Conservation (phyloP, 2,329 filamentous ascomycete genomes). For the Epichloe hybrida region DNA sequence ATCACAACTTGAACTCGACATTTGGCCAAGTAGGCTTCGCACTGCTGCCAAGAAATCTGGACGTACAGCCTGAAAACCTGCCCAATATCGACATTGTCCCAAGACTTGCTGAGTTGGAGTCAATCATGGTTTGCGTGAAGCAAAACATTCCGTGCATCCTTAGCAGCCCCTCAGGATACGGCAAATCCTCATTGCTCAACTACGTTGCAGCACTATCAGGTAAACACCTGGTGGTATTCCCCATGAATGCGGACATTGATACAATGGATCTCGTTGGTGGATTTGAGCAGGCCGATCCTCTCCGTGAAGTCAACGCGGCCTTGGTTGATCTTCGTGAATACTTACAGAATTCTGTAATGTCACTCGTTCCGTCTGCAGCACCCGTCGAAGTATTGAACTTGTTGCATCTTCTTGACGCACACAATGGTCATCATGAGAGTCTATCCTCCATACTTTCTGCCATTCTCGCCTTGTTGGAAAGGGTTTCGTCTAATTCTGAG, state of each 20-base stretch:
- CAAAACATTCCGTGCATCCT: constrained; percentile 82
- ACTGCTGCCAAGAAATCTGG: constrained; percentile 46
- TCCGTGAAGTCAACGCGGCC: constrained; percentile 52
- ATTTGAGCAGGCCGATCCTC: constrained; percentile 84
- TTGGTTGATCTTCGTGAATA: constrained; percentile 36
- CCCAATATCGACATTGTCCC: constrained; percentile 36
- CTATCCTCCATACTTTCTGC: constrained; percentile 24
- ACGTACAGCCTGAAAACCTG: constrained; percentile 37
- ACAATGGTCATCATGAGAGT: constrained; percentile 23
- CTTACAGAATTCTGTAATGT: constrained; percentile 37
- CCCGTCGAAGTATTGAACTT: constrained; percentile 35
- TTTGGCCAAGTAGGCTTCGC: constrained; percentile 73
- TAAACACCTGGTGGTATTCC: constrained; percentile 64
- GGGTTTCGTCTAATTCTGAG: constrained; percentile 29
- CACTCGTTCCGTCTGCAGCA: constrained; percentile 31
- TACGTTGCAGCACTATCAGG: constrained; percentile 71
- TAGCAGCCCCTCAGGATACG: constrained; percentile 71
- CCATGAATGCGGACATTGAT: constrained; percentile 89
- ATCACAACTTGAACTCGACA: constrained; percentile 52
- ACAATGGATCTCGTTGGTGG: constrained; percentile 95
- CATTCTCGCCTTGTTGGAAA: constrained; percentile 25
- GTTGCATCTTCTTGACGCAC: constrained; percentile 33
- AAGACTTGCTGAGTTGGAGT: constrained; percentile 65
- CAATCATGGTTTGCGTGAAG: constrained; percentile 73
- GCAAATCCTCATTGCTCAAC: constrained; percentile 70